Evolutionary conservation across 169 alveolate species (phyloP), one percentile per base, ranked within the genome.

Genomic region (Babesia ovata): DNA sequence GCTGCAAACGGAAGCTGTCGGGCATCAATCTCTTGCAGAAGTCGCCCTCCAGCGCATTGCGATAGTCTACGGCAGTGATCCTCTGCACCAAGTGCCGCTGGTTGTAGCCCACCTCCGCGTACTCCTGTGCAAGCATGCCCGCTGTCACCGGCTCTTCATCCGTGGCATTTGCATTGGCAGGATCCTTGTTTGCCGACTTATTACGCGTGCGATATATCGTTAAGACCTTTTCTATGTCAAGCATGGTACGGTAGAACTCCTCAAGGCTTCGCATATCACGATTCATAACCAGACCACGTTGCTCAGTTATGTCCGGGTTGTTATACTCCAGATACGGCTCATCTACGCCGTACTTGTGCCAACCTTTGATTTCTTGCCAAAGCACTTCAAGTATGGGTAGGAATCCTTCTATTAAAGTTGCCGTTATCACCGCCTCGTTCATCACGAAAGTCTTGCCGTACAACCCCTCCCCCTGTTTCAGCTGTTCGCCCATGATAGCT

Each of bases 61-160:
- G 78, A 29, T 48, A 42, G 70, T 83, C 76, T 6, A 74, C 22
- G 13, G 86, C 81, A 7, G 85, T 83, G n/a, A 75, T 70, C 56
- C 50, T 83, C 49, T 73, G 58, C 3, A 63, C 56, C 70, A 83
- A 57, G 54, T 49, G 26, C 24, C 84, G 66, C 76, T 83, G 90
- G 62, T 83, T 83, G 54, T 66, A 83, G 11, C 82, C 74, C 8
- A 83, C 86, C 21, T 75, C 79, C 22, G 84, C 88, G 53, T 71
- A 81, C 59, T 81, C 88, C 39, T 56, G 52, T 13, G 88, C 88
- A 39, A 44, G 48, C 65, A 45, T 71, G 14, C 24, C 42, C 21
- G 39, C 63, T 2, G 44, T 45, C 53, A 56, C 59, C 3, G 57
- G 74, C 52, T 45, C 62, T n/a, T 59, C 63, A 0, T 56, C 58